These are phyloP conservation scores for Cercospora sesami DNA, from an alignment of 2,329 filamentous ascomycete genomes.

Conservation along the genomic window DNA sequence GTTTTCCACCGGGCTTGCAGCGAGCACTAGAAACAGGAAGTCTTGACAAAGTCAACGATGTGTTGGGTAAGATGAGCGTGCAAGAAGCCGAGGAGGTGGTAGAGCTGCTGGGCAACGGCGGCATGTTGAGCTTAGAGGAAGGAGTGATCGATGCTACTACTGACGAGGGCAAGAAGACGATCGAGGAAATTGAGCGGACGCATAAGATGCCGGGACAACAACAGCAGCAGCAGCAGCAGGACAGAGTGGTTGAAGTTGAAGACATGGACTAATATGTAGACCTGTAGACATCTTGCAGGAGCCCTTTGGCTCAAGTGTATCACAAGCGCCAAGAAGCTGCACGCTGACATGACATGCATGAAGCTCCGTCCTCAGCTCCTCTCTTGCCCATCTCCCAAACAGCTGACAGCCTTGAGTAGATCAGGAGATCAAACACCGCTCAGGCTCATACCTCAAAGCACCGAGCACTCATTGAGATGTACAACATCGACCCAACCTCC, in stretches of 20 bases:
- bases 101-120: constrained; percentile 75
- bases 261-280: constrained; percentile 38
- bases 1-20: constrained; percentile 77
- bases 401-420: too few relatives aligned
- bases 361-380: background rate
- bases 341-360: background rate
- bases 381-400: background rate
- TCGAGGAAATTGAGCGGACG: constrained; percentile 59
- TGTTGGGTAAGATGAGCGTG: constrained; percentile 83
- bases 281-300: background rate
- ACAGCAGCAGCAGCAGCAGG: constrained; percentile 28
- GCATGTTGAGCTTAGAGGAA: constrained; percentile 86
- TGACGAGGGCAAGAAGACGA: constrained; percentile 40
- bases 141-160: constrained; percentile 85
- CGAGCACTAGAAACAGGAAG: constrained; percentile 83
- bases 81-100: constrained; percentile 85
- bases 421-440: too few relatives aligned
- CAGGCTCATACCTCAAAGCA: too few relatives aligned
- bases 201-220: constrained; percentile 73
- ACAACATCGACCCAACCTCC: constrained; percentile 13
- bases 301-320: background rate
- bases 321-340: background rate
- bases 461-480: background rate
- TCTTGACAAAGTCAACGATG: constrained; percentile 83
- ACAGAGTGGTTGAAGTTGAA: constrained; percentile 45